Evolutionary conservation across 78 protist species (phyloP).

Genomic region (Protostelium mycophagum): DNA sequence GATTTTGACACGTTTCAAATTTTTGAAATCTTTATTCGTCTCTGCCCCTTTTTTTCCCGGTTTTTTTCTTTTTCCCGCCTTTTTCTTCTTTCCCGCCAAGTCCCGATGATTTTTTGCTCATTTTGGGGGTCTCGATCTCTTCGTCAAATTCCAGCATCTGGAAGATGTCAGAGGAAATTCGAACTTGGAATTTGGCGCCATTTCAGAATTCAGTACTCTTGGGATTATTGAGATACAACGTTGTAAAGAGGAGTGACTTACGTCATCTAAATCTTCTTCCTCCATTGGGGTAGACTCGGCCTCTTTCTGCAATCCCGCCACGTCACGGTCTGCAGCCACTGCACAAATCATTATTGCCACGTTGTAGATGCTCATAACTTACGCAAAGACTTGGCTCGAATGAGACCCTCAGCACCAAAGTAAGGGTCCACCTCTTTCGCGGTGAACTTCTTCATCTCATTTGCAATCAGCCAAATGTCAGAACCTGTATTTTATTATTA

Average conservation of each 20-base stretch:
- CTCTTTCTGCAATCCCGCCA: neutral
- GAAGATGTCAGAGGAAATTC: neutral
- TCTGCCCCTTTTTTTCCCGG: neutral
- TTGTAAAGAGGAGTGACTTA: too few species aligned
- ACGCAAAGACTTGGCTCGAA: neutral
- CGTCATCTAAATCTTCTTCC: neutral
- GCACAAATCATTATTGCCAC: neutral
- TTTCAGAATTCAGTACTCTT: neutral
- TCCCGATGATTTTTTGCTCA: neutral
- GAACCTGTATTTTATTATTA: neutral
- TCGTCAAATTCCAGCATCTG: too few species aligned
- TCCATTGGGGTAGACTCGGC: neutral
- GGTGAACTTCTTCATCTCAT: slow-evolving; percentile 23
- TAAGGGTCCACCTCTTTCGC: slow-evolving; percentile 45
- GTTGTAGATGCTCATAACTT: neutral
- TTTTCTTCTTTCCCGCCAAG: neutral
- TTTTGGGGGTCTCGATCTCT: too few species aligned
- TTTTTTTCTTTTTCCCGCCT: neutral
- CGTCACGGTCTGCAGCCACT: neutral
- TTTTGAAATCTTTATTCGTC: neutral
- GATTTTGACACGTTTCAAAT: too few species aligned
- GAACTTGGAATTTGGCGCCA: neutral
- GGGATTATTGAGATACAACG: neutral
- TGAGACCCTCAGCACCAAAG: neutral
- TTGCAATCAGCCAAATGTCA: slow-evolving; percentile 33